Conservation (phyloP, 2,329 filamentous ascomycete species). For the Waltergamsia citrina region DNA sequence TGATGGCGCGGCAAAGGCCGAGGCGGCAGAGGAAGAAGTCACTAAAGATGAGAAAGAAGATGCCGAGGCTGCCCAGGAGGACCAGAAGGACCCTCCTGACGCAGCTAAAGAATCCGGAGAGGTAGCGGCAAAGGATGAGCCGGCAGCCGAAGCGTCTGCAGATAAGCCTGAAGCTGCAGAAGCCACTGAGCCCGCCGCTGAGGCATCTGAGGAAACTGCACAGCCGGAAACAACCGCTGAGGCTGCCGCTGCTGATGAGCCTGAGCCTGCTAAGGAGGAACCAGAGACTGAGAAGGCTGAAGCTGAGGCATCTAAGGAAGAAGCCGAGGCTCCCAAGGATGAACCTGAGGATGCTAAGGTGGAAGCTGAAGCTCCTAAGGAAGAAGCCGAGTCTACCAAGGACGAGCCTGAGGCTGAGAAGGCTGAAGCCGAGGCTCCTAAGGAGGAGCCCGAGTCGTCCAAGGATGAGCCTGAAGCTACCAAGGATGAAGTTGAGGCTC, state of each 20-base stretch:
- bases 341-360: conserved; percentile 2
- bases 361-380: conserved; percentile 2
- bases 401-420: conserved; percentile 3
- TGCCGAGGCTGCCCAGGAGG: conserved; percentile 1
- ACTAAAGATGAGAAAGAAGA: neutral
- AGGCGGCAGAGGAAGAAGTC: neutral
- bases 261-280: conserved; percentile 1
- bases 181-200: too few species aligned
- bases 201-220: neutral
- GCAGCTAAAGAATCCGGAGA: too few species aligned
- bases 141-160: neutral
- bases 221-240: neutral
- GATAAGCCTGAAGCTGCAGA: neutral
- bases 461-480: neutral
- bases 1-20: neutral
- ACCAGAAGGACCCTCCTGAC: conserved; percentile 2
- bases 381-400: conserved; percentile 2
- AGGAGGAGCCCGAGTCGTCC: neutral
- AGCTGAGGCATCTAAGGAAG: neutral
- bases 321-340: conserved; percentile 1
- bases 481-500: neutral
- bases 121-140: neutral
- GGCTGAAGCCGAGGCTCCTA: too few species aligned
- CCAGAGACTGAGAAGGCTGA: neutral
- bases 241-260: neutral